Base-by-base conservation (phyloP, 345 rosid genomes). In the Eucalyptus coolabah region DNA sequence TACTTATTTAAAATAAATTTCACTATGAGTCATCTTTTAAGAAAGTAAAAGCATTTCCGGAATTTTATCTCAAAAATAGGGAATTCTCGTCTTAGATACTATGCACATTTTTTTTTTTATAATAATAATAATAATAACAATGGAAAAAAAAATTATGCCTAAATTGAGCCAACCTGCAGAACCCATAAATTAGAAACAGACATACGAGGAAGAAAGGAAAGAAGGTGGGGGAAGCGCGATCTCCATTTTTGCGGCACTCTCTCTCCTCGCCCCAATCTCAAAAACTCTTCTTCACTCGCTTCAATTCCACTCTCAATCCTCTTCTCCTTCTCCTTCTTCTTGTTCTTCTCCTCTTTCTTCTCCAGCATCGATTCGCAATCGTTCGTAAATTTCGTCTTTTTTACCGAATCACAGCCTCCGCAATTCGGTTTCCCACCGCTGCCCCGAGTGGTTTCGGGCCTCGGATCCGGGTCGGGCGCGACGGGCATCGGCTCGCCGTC, bases 11-110 rank as follows among this genome's bases (percentile, higher is more conserved):
- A 10, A 56, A 4, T 1, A 4, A 24, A 23, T 9, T 56, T 56
- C 6, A 24, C 3, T 10, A 5, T 0, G 1, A 2, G 30, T 1
- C 6, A 23, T 56, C 14, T 24, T 56, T 56, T 56, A 9, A 56
- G 13, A 9, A 24, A 56, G 21, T 56, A 8, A 19, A 53, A 19
- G 10, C 24, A 53, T 53, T 53, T 53, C 2, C 1, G 56, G 0
- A 19, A 18, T 53, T 53, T 53, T 21, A 2, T 53, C 59, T 19
- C 24, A 53, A 53, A 21, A 53, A 32, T 32, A 69, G 12, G 42
- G 21, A 37, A 37, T 37, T 23, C 45, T 72, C 5, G 13, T 19
- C 45, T 72, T 19, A 72, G 6, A 72, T 11, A 34, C 45, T 37
- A 34, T 10, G 82, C 26, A 19, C 81, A 37, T 72, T 72, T 37